phyloP scores from a whole-genome alignment of 2,329 filamentous ascomycete genomes.

The Pezicula rhizophila region DNA sequence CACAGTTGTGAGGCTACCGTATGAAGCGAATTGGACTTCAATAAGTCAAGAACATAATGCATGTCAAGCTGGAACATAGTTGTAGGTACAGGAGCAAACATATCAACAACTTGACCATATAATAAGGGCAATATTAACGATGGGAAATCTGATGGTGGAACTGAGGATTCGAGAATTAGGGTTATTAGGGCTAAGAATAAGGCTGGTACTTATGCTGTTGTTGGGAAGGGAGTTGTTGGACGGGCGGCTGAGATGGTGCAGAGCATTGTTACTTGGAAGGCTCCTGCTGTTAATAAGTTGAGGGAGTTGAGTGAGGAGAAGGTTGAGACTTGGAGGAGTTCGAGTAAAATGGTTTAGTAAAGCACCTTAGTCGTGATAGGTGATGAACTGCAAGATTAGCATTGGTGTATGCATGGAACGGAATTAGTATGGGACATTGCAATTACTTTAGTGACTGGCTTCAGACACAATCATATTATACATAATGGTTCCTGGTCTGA shows the following conservation, averaged over 20 bases:
- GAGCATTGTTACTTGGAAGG: slow-evolving; percentile 65
- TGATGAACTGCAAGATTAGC: neutral
- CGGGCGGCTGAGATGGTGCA: slow-evolving; percentile 67
- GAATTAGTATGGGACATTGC: too few relatives aligned
- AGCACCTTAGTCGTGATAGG: too few relatives aligned
- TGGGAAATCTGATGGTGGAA: slow-evolving; percentile 74
- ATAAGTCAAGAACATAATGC: too few relatives aligned
- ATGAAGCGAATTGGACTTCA: too few relatives aligned
- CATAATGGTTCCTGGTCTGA: neutral
- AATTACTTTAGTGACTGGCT: too few relatives aligned
- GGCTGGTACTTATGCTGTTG: slow-evolving; percentile 67
- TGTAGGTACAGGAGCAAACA: too few relatives aligned
- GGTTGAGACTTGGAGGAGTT: slow-evolving; percentile 51
- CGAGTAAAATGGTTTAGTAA: slow-evolving; percentile 25
- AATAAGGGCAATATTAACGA: slow-evolving; percentile 35
- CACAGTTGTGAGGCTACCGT: too few relatives aligned
- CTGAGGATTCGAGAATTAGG: slow-evolving; percentile 71
- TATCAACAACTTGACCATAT: too few relatives aligned
- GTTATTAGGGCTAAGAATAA: slow-evolving; percentile 71
- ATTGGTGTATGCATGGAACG: neutral
- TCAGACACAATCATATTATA: too few relatives aligned
- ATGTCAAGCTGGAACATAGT: too few relatives aligned
- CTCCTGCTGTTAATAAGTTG: slow-evolving; percentile 68
- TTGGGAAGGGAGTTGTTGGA: slow-evolving; percentile 55
- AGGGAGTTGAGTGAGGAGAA: slow-evolving; percentile 66